These are phyloP conservation scores for Naganishia randhawae DNA, from an alignment of 768 basidiomycete species.

Conservation along the genomic window DNA sequence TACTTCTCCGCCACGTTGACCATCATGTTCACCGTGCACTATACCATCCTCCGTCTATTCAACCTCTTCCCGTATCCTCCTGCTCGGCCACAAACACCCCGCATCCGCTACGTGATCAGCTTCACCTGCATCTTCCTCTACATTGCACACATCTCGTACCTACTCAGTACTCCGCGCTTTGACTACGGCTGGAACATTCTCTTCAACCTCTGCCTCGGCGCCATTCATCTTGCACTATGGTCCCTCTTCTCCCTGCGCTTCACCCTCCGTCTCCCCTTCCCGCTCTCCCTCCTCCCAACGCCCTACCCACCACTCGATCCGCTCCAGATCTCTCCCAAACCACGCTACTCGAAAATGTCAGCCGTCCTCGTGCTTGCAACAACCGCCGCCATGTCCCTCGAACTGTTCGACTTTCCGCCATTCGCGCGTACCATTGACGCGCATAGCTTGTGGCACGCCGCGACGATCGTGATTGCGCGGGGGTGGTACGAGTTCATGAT, in stretches of 20 bases:
- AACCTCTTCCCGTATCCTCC: constrained; percentile 59
- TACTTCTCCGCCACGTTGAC: constrained; percentile 90
- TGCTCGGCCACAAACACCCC: constrained; percentile 29
- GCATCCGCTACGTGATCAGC: constrained; percentile 53
- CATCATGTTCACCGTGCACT: constrained; percentile 76
- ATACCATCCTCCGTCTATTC: constrained; percentile 69
- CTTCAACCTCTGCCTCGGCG: constrained; percentile 72
- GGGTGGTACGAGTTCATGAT: constrained; percentile 84
- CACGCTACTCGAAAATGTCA: constrained; percentile 10
- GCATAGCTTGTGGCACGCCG: constrained; percentile 87
- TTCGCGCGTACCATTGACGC: constrained; percentile 74
- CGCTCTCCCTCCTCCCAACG: constrained; percentile 54
- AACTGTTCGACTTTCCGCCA: constrained; percentile 88
- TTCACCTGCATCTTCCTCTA: constrained; percentile 59
- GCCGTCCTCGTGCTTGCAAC: constrained; percentile 58
- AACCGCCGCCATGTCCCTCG: constrained; percentile 69
- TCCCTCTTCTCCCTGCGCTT: constrained; percentile 59
- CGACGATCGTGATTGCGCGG: constrained; percentile 70
- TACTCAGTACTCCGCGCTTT: constrained; percentile 70
- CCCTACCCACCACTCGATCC: constrained; percentile 53
- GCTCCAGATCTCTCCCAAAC: constrained; percentile 27
- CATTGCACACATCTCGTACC: constrained; percentile 71
- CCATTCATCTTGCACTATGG: constrained; percentile 80
- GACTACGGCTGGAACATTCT: constrained; percentile 90
- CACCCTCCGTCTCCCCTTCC: constrained; percentile 51